Evolutionary conservation across 2,329 filamentous ascomycete species (phyloP).

Genomic region (Trichoderma koningiopsis): DNA sequence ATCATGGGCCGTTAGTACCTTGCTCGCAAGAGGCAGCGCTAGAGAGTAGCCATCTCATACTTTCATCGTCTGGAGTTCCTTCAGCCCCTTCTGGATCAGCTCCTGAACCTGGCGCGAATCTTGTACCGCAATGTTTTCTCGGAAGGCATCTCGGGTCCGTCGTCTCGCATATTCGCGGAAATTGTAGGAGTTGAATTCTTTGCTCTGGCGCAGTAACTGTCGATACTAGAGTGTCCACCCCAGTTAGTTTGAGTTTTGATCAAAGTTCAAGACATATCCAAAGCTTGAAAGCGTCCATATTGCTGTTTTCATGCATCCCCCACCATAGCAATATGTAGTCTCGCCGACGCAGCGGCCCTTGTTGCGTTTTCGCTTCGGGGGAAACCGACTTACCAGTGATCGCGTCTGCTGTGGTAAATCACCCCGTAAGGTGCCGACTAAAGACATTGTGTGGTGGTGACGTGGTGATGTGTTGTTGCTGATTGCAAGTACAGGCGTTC

Average conservation of each 20-base stretch:
- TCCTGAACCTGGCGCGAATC: slow-evolving; percentile 82
- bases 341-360: background rate
- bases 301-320: slow-evolving; percentile 17
- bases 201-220: slow-evolving; percentile 81
- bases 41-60: slow-evolving; percentile 48
- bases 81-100: slow-evolving; percentile 82
- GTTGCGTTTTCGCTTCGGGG: background rate
- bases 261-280: background rate
- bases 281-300: background rate
- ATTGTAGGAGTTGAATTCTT: slow-evolving; percentile 92
- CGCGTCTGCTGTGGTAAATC: slow-evolving; percentile 60
- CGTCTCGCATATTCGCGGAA: slow-evolving; percentile 96
- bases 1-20: slow-evolving; percentile 18
- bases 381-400: slow-evolving; percentile 51
- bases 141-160: slow-evolving; percentile 87
- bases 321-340: background rate
- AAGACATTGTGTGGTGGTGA: slow-evolving; percentile 44
- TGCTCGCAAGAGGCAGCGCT: too few relatives aligned
- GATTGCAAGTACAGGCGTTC: slow-evolving; percentile 14
- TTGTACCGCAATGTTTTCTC: slow-evolving; percentile 71
- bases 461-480: slow-evolving; percentile 27
- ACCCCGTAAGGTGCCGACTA: slow-evolving; percentile 48
- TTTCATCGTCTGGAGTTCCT: slow-evolving; percentile 88
- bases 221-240: slow-evolving; percentile 68
- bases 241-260: background rate